These are phyloP conservation scores for Ophiostoma novo-ulmi DNA, from an alignment of 2,329 filamentous ascomycete species.

Conservation along the genomic window DNA sequence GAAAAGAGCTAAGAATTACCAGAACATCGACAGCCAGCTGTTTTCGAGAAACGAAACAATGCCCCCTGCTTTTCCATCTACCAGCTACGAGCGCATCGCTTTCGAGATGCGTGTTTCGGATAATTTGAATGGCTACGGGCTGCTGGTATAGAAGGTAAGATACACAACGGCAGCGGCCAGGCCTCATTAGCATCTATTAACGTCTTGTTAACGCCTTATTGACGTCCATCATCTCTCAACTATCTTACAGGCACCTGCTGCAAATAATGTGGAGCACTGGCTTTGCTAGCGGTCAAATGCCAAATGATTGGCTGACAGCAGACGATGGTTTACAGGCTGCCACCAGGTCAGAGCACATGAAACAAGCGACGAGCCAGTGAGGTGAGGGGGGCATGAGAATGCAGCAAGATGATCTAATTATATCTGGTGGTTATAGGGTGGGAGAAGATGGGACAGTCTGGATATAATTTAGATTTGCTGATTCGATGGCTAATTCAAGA, in stretches of 20 bases:
- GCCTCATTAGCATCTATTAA: background rate
- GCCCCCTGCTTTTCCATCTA: background rate
- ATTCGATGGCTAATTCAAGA: background rate
- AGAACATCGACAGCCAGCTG: background rate
- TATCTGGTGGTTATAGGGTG: background rate
- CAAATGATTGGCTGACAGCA: slow-evolving; percentile 24
- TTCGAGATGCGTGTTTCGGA: slow-evolving; percentile 26
- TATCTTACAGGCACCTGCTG: background rate
- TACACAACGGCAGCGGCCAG: background rate
- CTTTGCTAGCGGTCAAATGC: background rate
- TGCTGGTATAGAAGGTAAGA: background rate
- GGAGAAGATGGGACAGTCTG: background rate
- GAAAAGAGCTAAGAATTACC: background rate
- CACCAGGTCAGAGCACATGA: slow-evolving; percentile 30
- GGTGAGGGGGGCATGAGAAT: slow-evolving; percentile 9
- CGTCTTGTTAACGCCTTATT: too few relatives aligned
- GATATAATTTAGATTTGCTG: background rate
- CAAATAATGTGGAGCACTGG: background rate
- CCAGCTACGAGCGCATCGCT: slow-evolving; percentile 31
- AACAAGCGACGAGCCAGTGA: slow-evolving; percentile 31
- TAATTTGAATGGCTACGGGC: slow-evolving; percentile 30
- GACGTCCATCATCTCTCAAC: background rate
- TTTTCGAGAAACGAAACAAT: slow-evolving; percentile 16
- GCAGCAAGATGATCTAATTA: slow-evolving; percentile 13
- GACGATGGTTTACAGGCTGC: slow-evolving; percentile 21